phyloP scores from a whole-genome alignment of 2,329 filamentous ascomycete genomes.

The Exophiala alcalophila region DNA sequence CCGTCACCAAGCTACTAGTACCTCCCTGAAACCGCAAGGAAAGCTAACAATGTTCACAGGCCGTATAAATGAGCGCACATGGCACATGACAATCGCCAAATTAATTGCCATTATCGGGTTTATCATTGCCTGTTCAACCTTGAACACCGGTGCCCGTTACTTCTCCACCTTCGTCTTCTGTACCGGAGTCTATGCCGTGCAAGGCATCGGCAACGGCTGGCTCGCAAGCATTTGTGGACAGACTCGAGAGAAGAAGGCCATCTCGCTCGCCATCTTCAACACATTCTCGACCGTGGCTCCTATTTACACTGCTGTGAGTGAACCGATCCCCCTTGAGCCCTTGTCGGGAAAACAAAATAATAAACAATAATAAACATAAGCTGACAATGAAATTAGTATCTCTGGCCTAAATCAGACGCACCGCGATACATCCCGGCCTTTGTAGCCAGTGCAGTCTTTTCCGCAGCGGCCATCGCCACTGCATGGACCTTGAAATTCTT shows the following conservation, averaged over 20 bases:
- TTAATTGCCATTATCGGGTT: conserved; percentile 52
- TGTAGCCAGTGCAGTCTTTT: conserved; percentile 5
- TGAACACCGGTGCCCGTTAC: conserved; percentile 34
- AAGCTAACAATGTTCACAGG: too few relatives aligned
- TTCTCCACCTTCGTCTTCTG: conserved; percentile 34
- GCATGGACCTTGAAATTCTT: conserved; percentile 6
- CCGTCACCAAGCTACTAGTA: conserved; percentile 23
- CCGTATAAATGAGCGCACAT: conserved; percentile 59
- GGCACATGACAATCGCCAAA: conserved; percentile 63
- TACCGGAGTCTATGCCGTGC: conserved; percentile 35
- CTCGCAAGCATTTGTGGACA: conserved; percentile 57
- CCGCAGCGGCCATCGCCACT: neutral
- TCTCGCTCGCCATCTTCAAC: conserved; percentile 43
- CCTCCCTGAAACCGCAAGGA: too few relatives aligned
- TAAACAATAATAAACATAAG: too few relatives aligned
- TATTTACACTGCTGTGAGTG: conserved; percentile 60
- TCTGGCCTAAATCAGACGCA: conserved; percentile 53
- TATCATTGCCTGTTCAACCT: conserved; percentile 44
- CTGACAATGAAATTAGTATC: too few relatives aligned
- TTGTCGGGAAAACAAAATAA: too few relatives aligned
- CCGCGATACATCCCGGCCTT: conserved; percentile 35
- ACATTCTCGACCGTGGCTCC: conserved; percentile 66
- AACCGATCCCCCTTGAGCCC: too few relatives aligned
- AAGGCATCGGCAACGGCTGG: conserved; percentile 44
- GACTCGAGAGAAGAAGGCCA: conserved; percentile 44